A percentile compares a stretch with the other conserved stretches of the same genome.
Conservation (phyloP, 2,329 filamentous ascomycete genomes). For the Hypoxylon sp. region DNA sequence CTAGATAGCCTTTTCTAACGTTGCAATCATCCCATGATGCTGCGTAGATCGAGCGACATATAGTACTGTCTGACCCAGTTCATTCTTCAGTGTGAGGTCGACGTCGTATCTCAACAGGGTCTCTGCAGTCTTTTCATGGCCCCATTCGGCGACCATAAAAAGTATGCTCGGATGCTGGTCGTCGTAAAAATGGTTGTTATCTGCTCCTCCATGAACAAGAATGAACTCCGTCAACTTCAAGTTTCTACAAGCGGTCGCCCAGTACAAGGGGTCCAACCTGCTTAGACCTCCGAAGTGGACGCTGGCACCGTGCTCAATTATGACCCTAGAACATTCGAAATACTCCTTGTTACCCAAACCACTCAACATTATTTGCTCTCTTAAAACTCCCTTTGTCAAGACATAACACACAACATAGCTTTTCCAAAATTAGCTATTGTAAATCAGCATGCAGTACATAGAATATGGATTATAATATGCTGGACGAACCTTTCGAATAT, state of each 20-base stretch:
- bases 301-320: conserved; percentile 25
- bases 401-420: too few species aligned
- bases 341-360: too few species aligned
- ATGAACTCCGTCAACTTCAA: conserved; percentile 17
- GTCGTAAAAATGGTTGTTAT: conserved; percentile 17
- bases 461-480: too few species aligned
- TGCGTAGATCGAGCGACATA: conserved; percentile 16
- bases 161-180: conserved; percentile 10
- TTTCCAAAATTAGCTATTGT: too few species aligned
- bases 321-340: conserved; percentile 12
- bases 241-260: conserved; percentile 18
- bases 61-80: conserved; percentile 6
- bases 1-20: conserved; percentile 4
- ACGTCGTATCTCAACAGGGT: conserved; percentile 10
- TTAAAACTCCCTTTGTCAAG: conserved; percentile 24
- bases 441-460: too few species aligned
- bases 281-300: conserved; percentile 5
- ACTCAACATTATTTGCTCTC: neutral
- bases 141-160: conserved; percentile 10
- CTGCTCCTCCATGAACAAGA: conserved; percentile 19
- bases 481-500: too few species aligned
- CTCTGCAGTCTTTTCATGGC: neutral
- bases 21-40: conserved; percentile 6
- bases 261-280: conserved; percentile 15
- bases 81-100: conserved; percentile 14